phyloP scores from a whole-genome alignment of 495 filamentous ascomycete genomes.

The Peziza echinospora region DNA sequence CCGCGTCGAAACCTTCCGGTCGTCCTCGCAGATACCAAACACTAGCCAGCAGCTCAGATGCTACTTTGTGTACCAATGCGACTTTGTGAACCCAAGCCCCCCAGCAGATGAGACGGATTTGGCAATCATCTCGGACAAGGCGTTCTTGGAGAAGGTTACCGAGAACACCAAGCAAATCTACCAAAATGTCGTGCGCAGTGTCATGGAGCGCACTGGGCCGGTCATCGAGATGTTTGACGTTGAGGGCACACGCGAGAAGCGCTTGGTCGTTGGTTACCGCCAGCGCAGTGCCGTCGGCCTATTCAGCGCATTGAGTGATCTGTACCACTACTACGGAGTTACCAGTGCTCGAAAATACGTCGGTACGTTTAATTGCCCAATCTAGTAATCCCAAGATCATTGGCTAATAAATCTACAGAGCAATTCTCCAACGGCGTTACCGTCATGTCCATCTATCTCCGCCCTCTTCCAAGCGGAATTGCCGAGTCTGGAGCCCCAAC shows the following conservation, averaged over 20 bases:
- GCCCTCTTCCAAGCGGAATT: constrained; percentile 37
- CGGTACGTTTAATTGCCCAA: constrained; percentile 6
- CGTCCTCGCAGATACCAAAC: constrained; percentile 43
- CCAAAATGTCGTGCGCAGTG: constrained; percentile 72
- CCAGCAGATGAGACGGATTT: constrained; percentile 62
- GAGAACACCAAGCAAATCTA: constrained; percentile 89
- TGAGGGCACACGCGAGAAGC: constrained; percentile 69
- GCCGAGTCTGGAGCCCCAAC: constrained; percentile 23
- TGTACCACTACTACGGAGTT: constrained; percentile 96
- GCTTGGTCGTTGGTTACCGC: constrained; percentile 83
- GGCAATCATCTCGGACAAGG: constrained; percentile 77
- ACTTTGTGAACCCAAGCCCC: constrained; percentile 56
- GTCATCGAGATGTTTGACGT: constrained; percentile 98
- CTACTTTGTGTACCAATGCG: constrained; percentile 95
- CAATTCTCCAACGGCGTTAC: constrained; percentile 98
- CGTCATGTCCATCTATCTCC: constrained; percentile 83
- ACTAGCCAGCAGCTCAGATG: constrained; percentile 56
- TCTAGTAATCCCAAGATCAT: background rate
- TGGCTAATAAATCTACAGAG: constrained; percentile 25
- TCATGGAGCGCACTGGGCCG: constrained; percentile 61
- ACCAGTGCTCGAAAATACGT: constrained; percentile 94
- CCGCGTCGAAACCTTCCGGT: constrained; percentile 92
- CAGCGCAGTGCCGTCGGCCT: constrained; percentile 79
- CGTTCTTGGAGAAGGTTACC: constrained; percentile 86
- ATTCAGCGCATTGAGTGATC: constrained; percentile 84